Conservation (phyloP, 2,329 filamentous ascomycete species). For the Epichloe uncinata region DNA sequence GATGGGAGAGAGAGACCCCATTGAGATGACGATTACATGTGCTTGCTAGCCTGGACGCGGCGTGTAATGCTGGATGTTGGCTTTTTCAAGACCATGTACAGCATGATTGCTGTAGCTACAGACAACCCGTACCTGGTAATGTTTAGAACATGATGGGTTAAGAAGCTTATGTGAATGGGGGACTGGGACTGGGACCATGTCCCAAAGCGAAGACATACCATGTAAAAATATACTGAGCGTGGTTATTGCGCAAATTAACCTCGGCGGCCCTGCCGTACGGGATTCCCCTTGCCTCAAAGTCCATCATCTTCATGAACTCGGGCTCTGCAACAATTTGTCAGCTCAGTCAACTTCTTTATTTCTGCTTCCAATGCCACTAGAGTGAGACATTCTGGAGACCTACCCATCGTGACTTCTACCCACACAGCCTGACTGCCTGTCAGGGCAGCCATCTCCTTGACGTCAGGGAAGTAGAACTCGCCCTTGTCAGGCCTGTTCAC, state of each 20-base stretch:
- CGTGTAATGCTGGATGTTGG: conserved; percentile 60
- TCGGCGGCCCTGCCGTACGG: conserved; percentile 80
- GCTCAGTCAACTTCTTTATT: too few relatives aligned
- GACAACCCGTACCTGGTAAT: conserved; percentile 66
- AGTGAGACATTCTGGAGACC: conserved; percentile 8
- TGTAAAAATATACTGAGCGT: conserved; percentile 96
- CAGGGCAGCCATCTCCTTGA: conserved; percentile 75
- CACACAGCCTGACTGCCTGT: conserved; percentile 79
- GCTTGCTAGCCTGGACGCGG: conserved; percentile 62
- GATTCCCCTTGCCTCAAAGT: conserved; percentile 67
- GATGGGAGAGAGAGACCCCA: not conserved
- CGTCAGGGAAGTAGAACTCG: conserved; percentile 92
- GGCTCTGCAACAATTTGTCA: conserved; percentile 41
- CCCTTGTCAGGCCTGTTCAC: conserved; percentile 71
- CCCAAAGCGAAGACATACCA: conserved; percentile 51
- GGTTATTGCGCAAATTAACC: conserved; percentile 91
- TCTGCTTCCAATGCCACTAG: too few relatives aligned
- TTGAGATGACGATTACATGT: conserved; percentile 43
- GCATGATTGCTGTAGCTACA: conserved; percentile 80
- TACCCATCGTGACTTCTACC: conserved; percentile 93
- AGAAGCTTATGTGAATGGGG: not conserved
- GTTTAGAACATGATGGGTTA: conserved; percentile 1
- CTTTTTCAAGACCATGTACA: conserved; percentile 90
- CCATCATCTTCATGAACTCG: conserved; percentile 62
- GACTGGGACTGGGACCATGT: not conserved